Evolutionary conservation across 345 rosid species (phyloP).

Genomic region (Stellera chamaejasme): DNA sequence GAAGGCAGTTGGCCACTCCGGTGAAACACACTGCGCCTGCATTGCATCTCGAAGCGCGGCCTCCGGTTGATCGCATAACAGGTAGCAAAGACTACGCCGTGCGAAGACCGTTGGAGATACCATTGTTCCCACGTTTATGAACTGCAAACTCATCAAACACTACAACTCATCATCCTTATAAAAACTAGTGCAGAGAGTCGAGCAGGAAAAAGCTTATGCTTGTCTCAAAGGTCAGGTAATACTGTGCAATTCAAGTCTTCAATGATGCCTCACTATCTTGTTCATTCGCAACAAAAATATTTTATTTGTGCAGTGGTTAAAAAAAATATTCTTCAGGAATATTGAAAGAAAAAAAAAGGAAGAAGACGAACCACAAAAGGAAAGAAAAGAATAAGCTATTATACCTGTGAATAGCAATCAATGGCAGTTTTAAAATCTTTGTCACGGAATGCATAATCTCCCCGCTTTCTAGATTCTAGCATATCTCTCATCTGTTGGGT

Average conservation of each 20-base stretch:
- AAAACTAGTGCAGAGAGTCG: no score
- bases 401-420: constrained; percentile 90
- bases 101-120: constrained; percentile 91
- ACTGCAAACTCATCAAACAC: constrained; percentile 31
- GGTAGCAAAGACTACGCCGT: constrained; percentile 84
- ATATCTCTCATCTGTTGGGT: constrained; percentile 96
- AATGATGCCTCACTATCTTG: no score
- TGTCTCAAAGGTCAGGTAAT: no score
- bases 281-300: no score
- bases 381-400: neutral
- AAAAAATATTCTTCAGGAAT: no score
- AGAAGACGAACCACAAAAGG: no score
- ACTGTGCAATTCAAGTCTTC: no score
- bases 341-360: no score
- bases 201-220: no score
- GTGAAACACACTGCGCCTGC: constrained; percentile 86
- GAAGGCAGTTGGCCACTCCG: constrained; percentile 94
- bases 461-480: constrained; percentile 89
- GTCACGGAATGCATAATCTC: constrained; percentile 90
- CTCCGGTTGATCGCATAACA: constrained; percentile 78
- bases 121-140: constrained; percentile 81
- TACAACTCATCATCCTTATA: neutral
- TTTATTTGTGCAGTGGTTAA: no score
- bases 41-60: constrained; percentile 91
- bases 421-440: constrained; percentile 92